Base-by-base conservation (phyloP, 2,329 filamentous ascomycete species). In the Pseudofabraea citricarpa region DNA sequence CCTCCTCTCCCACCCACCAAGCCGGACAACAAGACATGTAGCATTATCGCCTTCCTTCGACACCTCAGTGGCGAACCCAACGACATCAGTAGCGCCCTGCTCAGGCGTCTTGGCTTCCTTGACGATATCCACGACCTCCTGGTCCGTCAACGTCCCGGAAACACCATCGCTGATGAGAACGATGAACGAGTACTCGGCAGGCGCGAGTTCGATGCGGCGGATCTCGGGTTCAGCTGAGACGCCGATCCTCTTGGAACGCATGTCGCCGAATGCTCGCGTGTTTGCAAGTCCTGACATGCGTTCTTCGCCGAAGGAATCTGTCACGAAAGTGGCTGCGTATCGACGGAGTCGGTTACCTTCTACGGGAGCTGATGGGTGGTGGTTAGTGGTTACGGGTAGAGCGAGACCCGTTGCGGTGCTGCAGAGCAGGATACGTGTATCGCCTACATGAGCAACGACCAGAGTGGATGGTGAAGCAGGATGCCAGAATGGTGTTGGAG, bases 261-360 rank as follows among this genome's bases (percentile, higher is more conserved):
- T 89, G 68, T 98, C 93, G 20, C 93, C 93, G 61, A 98, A 97
- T 4, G 93, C 78, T 22, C 93, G 86, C 23, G 88, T 94, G 67
- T 98, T 98, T 54, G 93, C 93, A 0, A 98, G 75, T 0, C 93
- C 91, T 12, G 83, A 83, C 64, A 98, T 93, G 54, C 93, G 89
- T 67, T 97, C 90, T 67, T 98, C 93, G 59, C 93, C 93, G 63
- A 98, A 98, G 24, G 88, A 94, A 67, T 98, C 93, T 0, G 91
- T 93, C 15, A 95, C 85, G 61, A 97, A 91, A 3, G 85, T 84
- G 22, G 86, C 80, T 2, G 90, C 87, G 61, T 90, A 97, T 38
- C 90, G 83, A 35, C 90, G 85, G 19, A 98, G 75, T 6, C 93
- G 81, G 32, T 81, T 83, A 8, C 85, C 83, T 70, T 98, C 93